Base-by-base conservation (phyloP, 345 rosid genomes). In the Leavenworthia alabamica region DNA sequence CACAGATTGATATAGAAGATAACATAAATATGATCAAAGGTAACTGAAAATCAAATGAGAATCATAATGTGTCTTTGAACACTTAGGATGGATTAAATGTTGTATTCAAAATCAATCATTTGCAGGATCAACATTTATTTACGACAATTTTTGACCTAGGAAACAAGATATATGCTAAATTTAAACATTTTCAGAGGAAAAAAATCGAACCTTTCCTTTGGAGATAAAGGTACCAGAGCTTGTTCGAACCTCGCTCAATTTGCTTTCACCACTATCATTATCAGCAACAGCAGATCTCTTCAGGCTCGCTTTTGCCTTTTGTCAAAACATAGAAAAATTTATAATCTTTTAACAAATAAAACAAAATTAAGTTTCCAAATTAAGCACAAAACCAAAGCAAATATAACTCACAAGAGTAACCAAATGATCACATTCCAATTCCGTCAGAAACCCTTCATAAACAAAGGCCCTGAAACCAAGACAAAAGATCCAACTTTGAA, bases 201-300 rank as follows among this genome's bases (percentile, higher is more conserved):
- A 28, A 51, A 6, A 16, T 10, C 67, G 36, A 58, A 92, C 98
- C 92, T 92, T 88, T 62, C 55, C 90, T 75, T 92, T 88, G 20
- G 84, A 15, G 68, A 92, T 89, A 62, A 92, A 92, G 77, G 85
- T 92, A 45, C 98, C 98, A 8, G 98, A 92, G 76, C 98, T 92
- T 7, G 98, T 92, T 27, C 96, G 76, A 68, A 92, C 98, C 57
- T 92, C 85, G 49, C 95, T 89, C 15, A 84, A 80, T 73, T 80
- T 78, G 77, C 95, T 83, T 78, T 84, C 69, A 44, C 96, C 98
- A 49, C 85, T 88, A 39, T 68, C 16, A 55, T 89, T 85, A 80
- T 92, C 96, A 7, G 98, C 98, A 5, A 92, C 98, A 0, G 98
- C 90, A 12, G 93, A 82, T 82, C 96, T 86, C 87, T 88, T 86